Base-by-base conservation (phyloP, 2,329 filamentous ascomycete genomes). In the Sporothrix euskadiensis region DNA sequence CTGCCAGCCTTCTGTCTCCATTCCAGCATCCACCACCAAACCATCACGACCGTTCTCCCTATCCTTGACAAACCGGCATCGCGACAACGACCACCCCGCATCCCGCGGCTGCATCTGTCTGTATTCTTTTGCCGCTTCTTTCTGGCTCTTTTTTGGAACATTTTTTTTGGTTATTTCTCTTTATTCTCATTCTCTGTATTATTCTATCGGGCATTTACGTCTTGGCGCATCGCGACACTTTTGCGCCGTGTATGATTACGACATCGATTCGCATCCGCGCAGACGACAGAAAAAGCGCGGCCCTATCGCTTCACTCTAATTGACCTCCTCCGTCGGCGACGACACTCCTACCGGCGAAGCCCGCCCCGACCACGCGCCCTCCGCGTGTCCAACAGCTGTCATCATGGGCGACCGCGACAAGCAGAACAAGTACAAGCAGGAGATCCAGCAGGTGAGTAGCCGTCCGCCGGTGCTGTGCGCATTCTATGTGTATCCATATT, bases 401-500 rank as follows among this genome's bases (percentile, higher is more conserved):
- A 86, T 80, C 73, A 94, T 94, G 92, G 87, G 90, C 77, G 92
- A 96, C 82, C 89, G 88, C 88, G 81, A 88, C 88, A 82, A 88
- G 80, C 83, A 86, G 75, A 88, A 88, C 79, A 98, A 98, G 83
- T 99, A 98, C 83, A 90, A 94, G 82, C 94, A 97, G 85, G 96
- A 99, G 87, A 99, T 99, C 84, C 96, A 97, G 83, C 95, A 97
- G 92, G 93, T 94, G 81, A 73, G 77, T 74, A n/a, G 2, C 10
- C 4, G n/a, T 16, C 47, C 26, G 26, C 35, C n/a, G 0, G 35
- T 32, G 14, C 2, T 44, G 49, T 41, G 19, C 14, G 16, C 68
- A 8, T 16, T 35, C 30, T 52, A 7, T 44, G 22, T 7, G 30
- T 16, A 19, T 16, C 4, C 16, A 26, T 22, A 26, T 49, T 19